These are phyloP conservation scores for Carex littledalei DNA, from an alignment of 176 grass and related monocot species.

Conservation along the genomic window DNA sequence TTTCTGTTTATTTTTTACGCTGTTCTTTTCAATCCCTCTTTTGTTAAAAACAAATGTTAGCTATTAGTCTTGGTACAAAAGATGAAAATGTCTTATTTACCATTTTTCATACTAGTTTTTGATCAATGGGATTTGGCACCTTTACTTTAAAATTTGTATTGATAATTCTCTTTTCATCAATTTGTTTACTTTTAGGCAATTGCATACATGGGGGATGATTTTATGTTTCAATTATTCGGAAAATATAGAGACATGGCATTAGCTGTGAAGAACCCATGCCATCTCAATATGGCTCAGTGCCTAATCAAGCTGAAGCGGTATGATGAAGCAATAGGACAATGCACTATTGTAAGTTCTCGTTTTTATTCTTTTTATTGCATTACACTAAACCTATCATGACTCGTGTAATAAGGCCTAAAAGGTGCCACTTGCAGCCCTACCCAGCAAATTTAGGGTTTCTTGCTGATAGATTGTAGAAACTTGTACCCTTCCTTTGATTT, in stretches of 20 bases:
- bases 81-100: neutral
- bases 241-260: slow-evolving; percentile 98
- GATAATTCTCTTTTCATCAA: neutral
- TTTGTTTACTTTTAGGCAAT: slow-evolving; percentile 57
- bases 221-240: slow-evolving; percentile 98
- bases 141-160: neutral
- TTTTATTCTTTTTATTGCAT: neutral
- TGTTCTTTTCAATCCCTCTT: neutral
- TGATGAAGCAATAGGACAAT: slow-evolving; percentile 77
- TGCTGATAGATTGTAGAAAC: neutral
- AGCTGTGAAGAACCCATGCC: slow-evolving; percentile 92
- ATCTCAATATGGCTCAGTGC: slow-evolving; percentile 91
- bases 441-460: neutral
- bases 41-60: neutral
- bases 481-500: neutral
- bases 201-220: slow-evolving; percentile 98
- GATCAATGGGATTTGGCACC: neutral
- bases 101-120: neutral
- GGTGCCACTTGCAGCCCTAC: neutral
- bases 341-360: slow-evolving; percentile 48
- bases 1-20: neutral
- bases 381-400: neutral
- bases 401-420: neutral
- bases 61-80: neutral
- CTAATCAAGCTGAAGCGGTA: slow-evolving; percentile 72